Conservation (phyloP, 352 stramenopile genomes). For the Phytophthora citrophthora region DNA sequence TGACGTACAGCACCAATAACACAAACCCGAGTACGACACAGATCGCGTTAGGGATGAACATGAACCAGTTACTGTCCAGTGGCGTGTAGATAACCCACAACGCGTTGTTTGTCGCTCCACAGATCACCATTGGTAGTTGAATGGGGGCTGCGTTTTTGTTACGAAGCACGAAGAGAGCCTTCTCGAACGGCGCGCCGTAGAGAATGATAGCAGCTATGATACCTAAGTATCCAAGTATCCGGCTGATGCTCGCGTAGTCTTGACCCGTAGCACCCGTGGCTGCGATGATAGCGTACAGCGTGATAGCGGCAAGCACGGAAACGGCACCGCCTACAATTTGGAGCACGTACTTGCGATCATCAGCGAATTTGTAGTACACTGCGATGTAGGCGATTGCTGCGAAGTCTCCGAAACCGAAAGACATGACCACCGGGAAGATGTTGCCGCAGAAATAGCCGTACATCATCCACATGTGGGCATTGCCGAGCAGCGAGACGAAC, state of each 20-base stretch:
- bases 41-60: conserved; percentile 54
- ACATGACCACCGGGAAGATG: conserved; percentile 60
- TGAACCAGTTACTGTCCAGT: conserved; percentile 55
- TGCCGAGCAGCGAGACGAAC: conserved; percentile 49
- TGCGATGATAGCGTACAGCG: conserved; percentile 49
- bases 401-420: conserved; percentile 52
- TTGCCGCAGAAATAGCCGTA: conserved; percentile 54
- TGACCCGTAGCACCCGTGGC: conserved; percentile 40
- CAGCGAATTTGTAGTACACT: conserved; percentile 57
- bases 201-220: conserved; percentile 44
- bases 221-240: conserved; percentile 42
- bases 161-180: conserved; percentile 46
- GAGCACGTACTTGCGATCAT: conserved; percentile 46
- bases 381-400: conserved; percentile 50
- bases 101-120: conserved; percentile 45
- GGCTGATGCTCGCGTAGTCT: conserved; percentile 31
- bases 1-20: conserved; percentile 47
- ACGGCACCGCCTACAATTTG: conserved; percentile 30
- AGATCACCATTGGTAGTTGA: conserved; percentile 56
- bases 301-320: conserved; percentile 34
- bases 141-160: conserved; percentile 53
- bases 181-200: conserved; percentile 49
- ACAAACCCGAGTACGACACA: conserved; percentile 43
- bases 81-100: conserved; percentile 57
- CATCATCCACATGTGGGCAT: conserved; percentile 51